Evolutionary conservation across 768 basidiomycete species (phyloP), one percentile per base, ranked within the genome.

Genomic region (Paxillus rubicundulus): DNA sequence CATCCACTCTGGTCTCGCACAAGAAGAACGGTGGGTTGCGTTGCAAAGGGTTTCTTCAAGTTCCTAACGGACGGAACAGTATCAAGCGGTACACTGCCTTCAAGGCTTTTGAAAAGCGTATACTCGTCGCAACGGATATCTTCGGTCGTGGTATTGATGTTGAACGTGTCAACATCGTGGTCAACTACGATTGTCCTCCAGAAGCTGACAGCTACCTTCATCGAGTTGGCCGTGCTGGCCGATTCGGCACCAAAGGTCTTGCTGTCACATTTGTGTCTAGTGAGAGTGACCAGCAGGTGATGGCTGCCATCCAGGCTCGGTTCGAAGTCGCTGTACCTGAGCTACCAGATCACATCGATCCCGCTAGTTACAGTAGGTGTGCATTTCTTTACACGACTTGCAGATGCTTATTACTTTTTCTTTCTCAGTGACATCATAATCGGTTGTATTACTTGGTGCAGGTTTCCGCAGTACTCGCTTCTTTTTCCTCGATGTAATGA

Each of bases 131-230:
- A 17, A 99, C 97, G 17, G 97, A 99, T 70, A 98, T 99, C 60
- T 99, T 99, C 56, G 97, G 97, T 54, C 92, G 97, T 70, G 97
- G 96, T 59, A 99, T 99, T 59, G 97, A 99, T 75, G 96, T 99
- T 18, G 97, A 99, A 70, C 93, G 97, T 55, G 97, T 99, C 62
- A 99, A 99, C 74, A 98, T 98, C 53, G 97, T 99, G 46, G 83
- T 99, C 76, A 99, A 99, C 73, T 99, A 99, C 68, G 97, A 99
- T 65, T 93, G 89, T 56, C 94, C 97, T 37, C 84, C 88, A 36
- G 97, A 99, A 63, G 96, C 97, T 18, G 97, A 99, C 74, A 95
- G 91, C 56, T 99, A 99, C 70, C 81, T 99, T 41, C 97, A 99
- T 71, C 89, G 97, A 72, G 97, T 99, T 54, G 97, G 93, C 59